Evolutionary conservation across 352 stramenopile species (phyloP).

Genomic region (Blastocystis sp.): DNA sequence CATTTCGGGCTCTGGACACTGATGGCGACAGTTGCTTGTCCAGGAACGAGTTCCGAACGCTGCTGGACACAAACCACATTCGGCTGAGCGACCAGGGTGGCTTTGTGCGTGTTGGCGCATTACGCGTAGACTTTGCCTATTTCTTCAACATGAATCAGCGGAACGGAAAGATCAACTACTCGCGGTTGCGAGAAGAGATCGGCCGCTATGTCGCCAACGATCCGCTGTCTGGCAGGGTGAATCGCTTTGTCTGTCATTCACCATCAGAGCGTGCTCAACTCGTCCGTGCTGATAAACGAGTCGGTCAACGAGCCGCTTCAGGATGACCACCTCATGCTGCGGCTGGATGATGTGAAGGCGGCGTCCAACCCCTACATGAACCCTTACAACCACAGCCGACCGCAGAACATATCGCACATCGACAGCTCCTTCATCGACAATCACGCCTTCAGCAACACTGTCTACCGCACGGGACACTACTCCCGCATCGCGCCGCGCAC

Average conservation of each 20-base stretch:
- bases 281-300: background rate
- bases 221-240: background rate
- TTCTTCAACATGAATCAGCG: slow-evolving; percentile 46
- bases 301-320: background rate
- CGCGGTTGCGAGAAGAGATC: background rate
- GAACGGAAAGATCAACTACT: slow-evolving; percentile 13
- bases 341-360: background rate
- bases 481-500: background rate
- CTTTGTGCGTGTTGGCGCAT: background rate
- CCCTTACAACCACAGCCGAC: slow-evolving; percentile 40
- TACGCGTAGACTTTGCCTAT: slow-evolving; percentile 11
- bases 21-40: background rate
- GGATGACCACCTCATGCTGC: slow-evolving; percentile 21
- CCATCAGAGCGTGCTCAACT: background rate
- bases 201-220: background rate
- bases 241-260: background rate
- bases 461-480: slow-evolving; percentile 44
- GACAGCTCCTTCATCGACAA: slow-evolving; percentile 34
- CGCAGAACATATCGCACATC: slow-evolving; percentile 46
- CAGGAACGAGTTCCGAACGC: slow-evolving; percentile 14
- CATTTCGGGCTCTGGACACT: slow-evolving; percentile 22
- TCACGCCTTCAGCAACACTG: slow-evolving; percentile 16
- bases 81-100: slow-evolving; percentile 23
- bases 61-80: slow-evolving; percentile 16
- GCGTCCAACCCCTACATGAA: slow-evolving; percentile 56